Conservation (phyloP, 2,329 filamentous ascomycete genomes). For the Emergomyces pasteurianus region DNA sequence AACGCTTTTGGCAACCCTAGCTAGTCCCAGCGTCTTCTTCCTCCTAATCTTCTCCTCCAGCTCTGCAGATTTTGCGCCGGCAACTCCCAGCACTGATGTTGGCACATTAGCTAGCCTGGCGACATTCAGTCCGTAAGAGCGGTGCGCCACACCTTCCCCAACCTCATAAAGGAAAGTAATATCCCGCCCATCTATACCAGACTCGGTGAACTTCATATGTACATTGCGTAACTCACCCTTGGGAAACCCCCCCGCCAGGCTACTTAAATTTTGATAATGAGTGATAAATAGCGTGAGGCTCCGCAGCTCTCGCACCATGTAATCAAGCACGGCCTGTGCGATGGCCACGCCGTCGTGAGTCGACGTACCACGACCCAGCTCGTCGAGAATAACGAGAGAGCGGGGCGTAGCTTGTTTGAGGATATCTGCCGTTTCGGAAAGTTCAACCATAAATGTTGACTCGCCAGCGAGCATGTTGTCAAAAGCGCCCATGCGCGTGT, state of each 20-base stretch:
- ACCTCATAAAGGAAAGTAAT: conserved; percentile 95
- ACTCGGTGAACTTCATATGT: conserved; percentile 77
- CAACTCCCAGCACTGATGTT: conserved; percentile 61
- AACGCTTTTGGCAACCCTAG: conserved; percentile 19
- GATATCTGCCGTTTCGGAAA: conserved; percentile 84
- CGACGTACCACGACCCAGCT: conserved; percentile 82
- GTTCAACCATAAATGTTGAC: conserved; percentile 95
- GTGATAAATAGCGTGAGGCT: conserved; percentile 93
- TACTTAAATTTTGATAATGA: conserved; percentile 82
- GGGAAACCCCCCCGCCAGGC: conserved; percentile 57
- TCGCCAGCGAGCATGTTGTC: conserved; percentile 95
- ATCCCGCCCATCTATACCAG: conserved; percentile 48
- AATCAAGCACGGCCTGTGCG: conserved; percentile 77
- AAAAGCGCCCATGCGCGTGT: conserved; percentile 89
- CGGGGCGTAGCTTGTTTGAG: conserved; percentile 77
- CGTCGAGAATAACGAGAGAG: conserved; percentile 82
- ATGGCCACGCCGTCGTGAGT: conserved; percentile 96
- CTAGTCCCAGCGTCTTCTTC: conserved; percentile 43
- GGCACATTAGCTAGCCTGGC: conserved; percentile 76
- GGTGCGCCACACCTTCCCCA: conserved; percentile 78
- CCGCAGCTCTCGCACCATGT: conserved; percentile 61
- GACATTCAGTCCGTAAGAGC: conserved; percentile 90
- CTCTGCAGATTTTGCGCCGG: conserved; percentile 64
- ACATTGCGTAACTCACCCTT: conserved; percentile 64
- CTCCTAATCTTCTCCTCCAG: conserved; percentile 62